Conservation (phyloP, 2,329 filamentous ascomycete genomes). For the Diaporthe destruens region DNA sequence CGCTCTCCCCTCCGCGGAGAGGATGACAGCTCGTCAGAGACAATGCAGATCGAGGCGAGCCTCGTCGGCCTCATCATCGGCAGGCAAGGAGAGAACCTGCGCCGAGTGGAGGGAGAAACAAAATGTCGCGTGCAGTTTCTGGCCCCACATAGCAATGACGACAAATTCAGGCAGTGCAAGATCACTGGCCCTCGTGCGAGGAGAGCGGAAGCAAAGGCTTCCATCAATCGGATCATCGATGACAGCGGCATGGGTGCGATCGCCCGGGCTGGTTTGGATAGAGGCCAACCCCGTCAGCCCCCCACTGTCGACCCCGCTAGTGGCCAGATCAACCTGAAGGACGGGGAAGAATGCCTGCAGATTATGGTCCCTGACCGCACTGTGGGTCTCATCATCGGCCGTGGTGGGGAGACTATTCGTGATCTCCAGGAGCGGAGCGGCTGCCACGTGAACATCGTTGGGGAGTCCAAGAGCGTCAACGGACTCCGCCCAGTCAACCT, state of each 20-base stretch:
- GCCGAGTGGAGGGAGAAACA: constrained; percentile 86
- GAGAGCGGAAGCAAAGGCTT: constrained; percentile 81
- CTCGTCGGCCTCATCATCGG: constrained; percentile 93
- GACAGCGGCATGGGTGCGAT: constrained; percentile 76
- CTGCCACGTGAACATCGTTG: constrained; percentile 96
- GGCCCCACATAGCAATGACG: constrained; percentile 77
- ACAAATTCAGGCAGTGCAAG: constrained; percentile 84
- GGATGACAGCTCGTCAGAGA: constrained; percentile 78
- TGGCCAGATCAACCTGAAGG: constrained; percentile 67
- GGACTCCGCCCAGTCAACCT: constrained; percentile 91
- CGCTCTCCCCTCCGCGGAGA: constrained; percentile 69
- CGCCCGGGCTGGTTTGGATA: constrained; percentile 62
- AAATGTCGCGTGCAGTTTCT: constrained; percentile 90
- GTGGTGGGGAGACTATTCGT: constrained; percentile 91
- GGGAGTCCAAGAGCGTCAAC: constrained; percentile 92
- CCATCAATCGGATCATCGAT: constrained; percentile 89
- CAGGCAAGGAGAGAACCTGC: constrained; percentile 87
- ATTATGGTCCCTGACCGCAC: constrained; percentile 97
- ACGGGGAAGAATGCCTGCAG: constrained; percentile 87
- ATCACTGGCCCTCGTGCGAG: constrained; percentile 81
- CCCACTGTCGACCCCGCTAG: constrained; percentile 31
- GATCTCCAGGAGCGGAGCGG: constrained; percentile 91
- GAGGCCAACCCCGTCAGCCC: constrained; percentile 52
- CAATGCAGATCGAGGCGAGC: constrained; percentile 87
- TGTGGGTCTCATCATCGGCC: constrained; percentile 93